These are phyloP conservation scores for Naganishia friedmannii DNA, from an alignment of 768 basidiomycete genomes.

Conservation along the genomic window DNA sequence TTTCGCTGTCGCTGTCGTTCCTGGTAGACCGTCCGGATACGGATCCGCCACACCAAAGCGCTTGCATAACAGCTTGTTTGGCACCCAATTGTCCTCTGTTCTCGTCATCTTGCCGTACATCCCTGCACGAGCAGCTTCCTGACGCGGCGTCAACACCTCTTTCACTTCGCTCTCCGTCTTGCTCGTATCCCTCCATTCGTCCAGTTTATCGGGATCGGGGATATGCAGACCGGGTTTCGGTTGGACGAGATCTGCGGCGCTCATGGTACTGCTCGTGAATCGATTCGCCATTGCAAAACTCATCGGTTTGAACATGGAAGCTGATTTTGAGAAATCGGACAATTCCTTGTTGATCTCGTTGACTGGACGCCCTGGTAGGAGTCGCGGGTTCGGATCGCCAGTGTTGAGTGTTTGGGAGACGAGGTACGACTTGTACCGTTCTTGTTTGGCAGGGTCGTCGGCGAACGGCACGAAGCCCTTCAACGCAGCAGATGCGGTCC, in stretches of 20 bases:
- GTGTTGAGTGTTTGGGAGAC: constrained; percentile 62
- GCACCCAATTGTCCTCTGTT: constrained; percentile 70
- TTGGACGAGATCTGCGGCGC: constrained; percentile 47
- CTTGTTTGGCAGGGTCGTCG: constrained; percentile 66
- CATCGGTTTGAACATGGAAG: constrained; percentile 85
- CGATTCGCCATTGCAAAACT: constrained; percentile 87
- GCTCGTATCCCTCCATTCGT: constrained; percentile 55
- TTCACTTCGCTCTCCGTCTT: constrained; percentile 56
- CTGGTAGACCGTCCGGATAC: constrained; percentile 57
- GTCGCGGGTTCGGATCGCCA: constrained; percentile 56
- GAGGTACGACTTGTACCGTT: constrained; percentile 79
- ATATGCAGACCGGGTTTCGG: constrained; percentile 53
- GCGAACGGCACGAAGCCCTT: constrained; percentile 86
- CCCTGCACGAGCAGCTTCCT: constrained; percentile 74
- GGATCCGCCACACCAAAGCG: constrained; percentile 90
- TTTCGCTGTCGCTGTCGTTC: neutral
- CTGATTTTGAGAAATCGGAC: constrained; percentile 79
- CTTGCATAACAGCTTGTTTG: constrained; percentile 81
- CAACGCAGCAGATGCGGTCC: constrained; percentile 79
- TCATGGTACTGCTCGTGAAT: constrained; percentile 75
- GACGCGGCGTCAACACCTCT: constrained; percentile 64
- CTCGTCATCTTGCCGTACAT: constrained; percentile 89
- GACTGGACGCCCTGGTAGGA: constrained; percentile 60
- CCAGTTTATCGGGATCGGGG: constrained; percentile 52
- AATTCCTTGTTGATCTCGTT: constrained; percentile 79